These are phyloP conservation scores for Barbarea vulgaris DNA, from an alignment of 345 rosid genomes.

Conservation along the genomic window DNA sequence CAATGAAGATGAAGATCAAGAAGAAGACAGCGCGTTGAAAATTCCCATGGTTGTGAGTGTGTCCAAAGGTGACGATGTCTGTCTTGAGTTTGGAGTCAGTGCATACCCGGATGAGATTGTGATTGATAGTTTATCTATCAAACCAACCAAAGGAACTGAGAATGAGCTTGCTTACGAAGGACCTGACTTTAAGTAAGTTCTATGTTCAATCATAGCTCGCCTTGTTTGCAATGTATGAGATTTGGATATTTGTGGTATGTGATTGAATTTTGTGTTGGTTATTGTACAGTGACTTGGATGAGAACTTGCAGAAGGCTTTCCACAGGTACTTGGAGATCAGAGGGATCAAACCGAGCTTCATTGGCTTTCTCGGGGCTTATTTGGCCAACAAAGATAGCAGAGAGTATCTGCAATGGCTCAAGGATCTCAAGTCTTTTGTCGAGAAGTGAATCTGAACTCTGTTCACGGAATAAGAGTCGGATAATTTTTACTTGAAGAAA, in stretches of 20 bases:
- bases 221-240: neutral
- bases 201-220: neutral
- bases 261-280: slow-evolving; percentile 3
- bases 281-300: slow-evolving; percentile 63
- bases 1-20: slow-evolving; percentile 26
- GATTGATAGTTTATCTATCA: slow-evolving; percentile 58
- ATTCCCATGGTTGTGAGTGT: slow-evolving; percentile 58
- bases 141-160: slow-evolving; percentile 39
- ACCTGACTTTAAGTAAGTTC: slow-evolving; percentile 64
- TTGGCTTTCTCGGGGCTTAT: slow-evolving; percentile 51
- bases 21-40: neutral
- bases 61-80: slow-evolving; percentile 43
- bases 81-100: slow-evolving; percentile 58
- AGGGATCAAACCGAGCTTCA: slow-evolving; percentile 57
- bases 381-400: slow-evolving; percentile 58
- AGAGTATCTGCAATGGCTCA: slow-evolving; percentile 64
- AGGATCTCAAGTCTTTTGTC: slow-evolving; percentile 55
- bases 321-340: slow-evolving; percentile 63
- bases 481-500: neutral
- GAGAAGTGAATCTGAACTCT: slow-evolving; percentile 39
- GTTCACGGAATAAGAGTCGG: slow-evolving; percentile 8
- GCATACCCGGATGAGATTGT: slow-evolving; percentile 55
- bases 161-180: slow-evolving; percentile 61
- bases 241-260: slow-evolving; percentile 12
- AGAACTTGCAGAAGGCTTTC: slow-evolving; percentile 68